These are phyloP conservation scores for Colletotrichum simmondsii DNA, from an alignment of 2,329 filamentous ascomycete genomes.

Conservation along the genomic window DNA sequence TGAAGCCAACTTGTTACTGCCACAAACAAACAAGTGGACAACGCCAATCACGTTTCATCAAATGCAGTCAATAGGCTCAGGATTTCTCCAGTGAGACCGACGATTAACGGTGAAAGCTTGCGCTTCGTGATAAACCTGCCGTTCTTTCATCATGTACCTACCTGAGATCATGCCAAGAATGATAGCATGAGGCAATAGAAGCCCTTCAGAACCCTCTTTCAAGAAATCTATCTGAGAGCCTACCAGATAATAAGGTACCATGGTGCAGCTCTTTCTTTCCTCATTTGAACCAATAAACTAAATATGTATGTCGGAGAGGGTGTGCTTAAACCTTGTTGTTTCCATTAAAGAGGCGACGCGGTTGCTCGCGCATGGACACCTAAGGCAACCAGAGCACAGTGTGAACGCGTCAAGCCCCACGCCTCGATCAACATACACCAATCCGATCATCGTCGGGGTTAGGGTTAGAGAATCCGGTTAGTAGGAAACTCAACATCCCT, in stretches of 20 bases:
- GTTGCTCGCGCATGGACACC: not conserved
- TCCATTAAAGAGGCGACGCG: too few relatives aligned
- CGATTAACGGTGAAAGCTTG: not conserved
- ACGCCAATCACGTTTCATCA: not conserved
- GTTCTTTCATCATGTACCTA: not conserved
- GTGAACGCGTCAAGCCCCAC: too few relatives aligned
- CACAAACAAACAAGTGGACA: not conserved
- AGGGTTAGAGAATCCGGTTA: constrained; percentile 10
- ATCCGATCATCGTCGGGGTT: constrained; percentile 10
- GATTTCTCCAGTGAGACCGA: not conserved
- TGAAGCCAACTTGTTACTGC: not conserved
- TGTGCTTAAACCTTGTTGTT: too few relatives aligned
- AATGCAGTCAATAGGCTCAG: not conserved
- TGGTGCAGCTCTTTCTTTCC: too few relatives aligned
- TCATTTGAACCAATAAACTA: too few relatives aligned
- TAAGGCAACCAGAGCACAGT: not conserved
- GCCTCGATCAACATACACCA: too few relatives aligned
- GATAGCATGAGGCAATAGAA: too few relatives aligned
- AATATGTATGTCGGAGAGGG: too few relatives aligned
- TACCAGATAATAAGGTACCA: too few relatives aligned
- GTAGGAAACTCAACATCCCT: not conserved
- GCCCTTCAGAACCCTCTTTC: too few relatives aligned
- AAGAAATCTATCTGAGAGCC: too few relatives aligned
- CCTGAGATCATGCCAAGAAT: not conserved
- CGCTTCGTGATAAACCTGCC: not conserved